Base-by-base conservation (phyloP, 1,139 yeast species). In the Suhomyces maxii region DNA sequence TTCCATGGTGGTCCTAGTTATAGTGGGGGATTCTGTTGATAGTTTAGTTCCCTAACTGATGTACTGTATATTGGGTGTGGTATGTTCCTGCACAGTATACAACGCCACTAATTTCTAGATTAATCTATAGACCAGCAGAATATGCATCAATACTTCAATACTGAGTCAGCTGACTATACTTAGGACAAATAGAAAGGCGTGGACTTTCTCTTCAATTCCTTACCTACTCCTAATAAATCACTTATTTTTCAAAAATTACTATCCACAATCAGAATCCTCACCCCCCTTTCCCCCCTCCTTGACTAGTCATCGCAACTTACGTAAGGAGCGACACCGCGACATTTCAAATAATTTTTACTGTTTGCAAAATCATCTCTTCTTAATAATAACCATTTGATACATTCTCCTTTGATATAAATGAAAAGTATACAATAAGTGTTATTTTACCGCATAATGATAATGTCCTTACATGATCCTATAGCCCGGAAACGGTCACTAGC, bases 381-480 rank as follows among this genome's bases (percentile, higher is more conserved):
- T 34, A 14, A 31, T 32, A 40, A 18, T 34, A 31, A 40, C 37
- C 41, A 28, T 11, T 5, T 11, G 3, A 28, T 9, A 28, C 23
- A 18, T 18, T 7, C 31, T 28, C 4, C 31, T 28, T 28, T 28
- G 31, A 42, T 26, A 28, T 43, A 25, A 32, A 46, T 43, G 45
- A 41, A 43, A 14, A 42, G 26, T 34, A 38, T 26, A 26, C 33
- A 40, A 34, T 13, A 39, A 43, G 42, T 18, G 23, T 18, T 18
- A 18, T 18, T 18, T 3, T 6, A 13, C 26, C 37, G 23, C 45
- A 48, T 41, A 53, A 45, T 47, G 53, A 48, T 51, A 43, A 54
- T 55, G 57, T 52, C 57, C 44, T 39, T 51, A 38, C 59, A 53
- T 42, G 58, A 54, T 40, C 58, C 59, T 26, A 48, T 53, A 41